Evolutionary conservation across 2,329 filamentous ascomycete genomes (phyloP), one percentile per base, ranked within the genome.

Genomic region (Paracamarosporium sp.): DNA sequence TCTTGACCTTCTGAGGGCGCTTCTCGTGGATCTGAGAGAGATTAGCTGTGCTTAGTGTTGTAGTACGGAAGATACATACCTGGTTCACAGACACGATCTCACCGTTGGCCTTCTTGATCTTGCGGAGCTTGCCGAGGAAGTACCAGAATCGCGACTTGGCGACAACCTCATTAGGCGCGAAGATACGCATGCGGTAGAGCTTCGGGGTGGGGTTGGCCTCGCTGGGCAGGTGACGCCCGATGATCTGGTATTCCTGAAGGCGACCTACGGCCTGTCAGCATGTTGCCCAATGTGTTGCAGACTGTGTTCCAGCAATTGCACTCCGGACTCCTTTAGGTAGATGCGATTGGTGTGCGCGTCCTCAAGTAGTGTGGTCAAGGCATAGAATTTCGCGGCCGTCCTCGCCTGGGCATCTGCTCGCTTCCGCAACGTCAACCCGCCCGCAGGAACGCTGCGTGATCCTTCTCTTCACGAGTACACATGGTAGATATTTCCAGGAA

Each of bases 121-220:
- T 99, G 81, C 92, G 90, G 79, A 99, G 88, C 88, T 96, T 96
- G 84, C 93, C 92, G 83, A 99, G 86, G 89, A 99, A 99, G 89
- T 99, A 99, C 96, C 96, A 99, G 91, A 97, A 99, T 80, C 95
- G 92, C 81, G 93, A 97, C 90, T 99, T 99, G 81, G 96, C 95
- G 78, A 99, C 93, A 73, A 97, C 95, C 77, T 90, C 87, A 86
- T 99, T 99, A 75, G 93, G 92, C 73, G 95, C 95, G 83, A 99
- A 99, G 83, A 99, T 97, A 82, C 93, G 93, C 95, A 99, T 99
- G 84, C 95, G 93, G 90, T 98, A 99, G 83, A 99, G 90, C 86
- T 95, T 94, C 76, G 95, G 95, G 78, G 92, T 92, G 78, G 94
- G 93, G 88, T 97, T 96, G 81, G 90, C 87, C 87, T 99, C 95